A percentile compares a stretch with the other conserved stretches of the same genome.
phyloP scores from a whole-genome alignment of 352 stramenopile species.

The Plasmopara muralis region DNA sequence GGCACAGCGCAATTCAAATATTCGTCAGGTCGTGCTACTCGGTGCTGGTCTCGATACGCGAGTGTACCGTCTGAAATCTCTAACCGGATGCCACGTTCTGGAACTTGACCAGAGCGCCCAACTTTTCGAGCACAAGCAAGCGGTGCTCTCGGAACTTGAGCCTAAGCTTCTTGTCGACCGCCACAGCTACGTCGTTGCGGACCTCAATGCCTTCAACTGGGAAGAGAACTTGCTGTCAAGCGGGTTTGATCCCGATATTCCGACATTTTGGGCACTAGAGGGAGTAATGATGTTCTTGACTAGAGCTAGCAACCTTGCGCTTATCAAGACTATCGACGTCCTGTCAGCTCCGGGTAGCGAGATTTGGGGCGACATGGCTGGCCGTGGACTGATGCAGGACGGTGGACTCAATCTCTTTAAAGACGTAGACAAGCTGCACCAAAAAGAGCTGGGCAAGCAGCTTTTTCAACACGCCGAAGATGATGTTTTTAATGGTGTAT shows the following conservation, averaged over 20 bases:
- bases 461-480: slow-evolving; percentile 46
- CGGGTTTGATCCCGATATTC: slow-evolving; percentile 35
- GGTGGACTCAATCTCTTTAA: slow-evolving; percentile 19
- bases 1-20: slow-evolving; percentile 21
- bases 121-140: slow-evolving; percentile 40
- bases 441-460: slow-evolving; percentile 32
- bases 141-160: slow-evolving; percentile 24
- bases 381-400: slow-evolving; percentile 16
- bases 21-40: slow-evolving; percentile 51
- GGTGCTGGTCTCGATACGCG: slow-evolving; percentile 43
- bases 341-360: slow-evolving; percentile 39
- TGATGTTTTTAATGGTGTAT: slow-evolving; percentile 34
- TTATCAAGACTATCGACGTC: slow-evolving; percentile 48
- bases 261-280: slow-evolving; percentile 54
- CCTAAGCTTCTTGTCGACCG: slow-evolving; percentile 27
- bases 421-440: slow-evolving; percentile 32
- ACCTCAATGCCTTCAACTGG: slow-evolving; percentile 50
- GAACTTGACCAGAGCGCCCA: slow-evolving; percentile 41
- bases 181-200: slow-evolving; percentile 36
- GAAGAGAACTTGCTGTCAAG: slow-evolving; percentile 29
- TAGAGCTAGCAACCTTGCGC: slow-evolving; percentile 28
- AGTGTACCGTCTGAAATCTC: slow-evolving; percentile 37
- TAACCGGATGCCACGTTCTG: slow-evolving; percentile 35
- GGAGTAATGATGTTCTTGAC: slow-evolving; percentile 44
- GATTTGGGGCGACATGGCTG: slow-evolving; percentile 43